Conservation (phyloP, 2,329 filamentous ascomycete genomes). For the Fusarium pilosicola region DNA sequence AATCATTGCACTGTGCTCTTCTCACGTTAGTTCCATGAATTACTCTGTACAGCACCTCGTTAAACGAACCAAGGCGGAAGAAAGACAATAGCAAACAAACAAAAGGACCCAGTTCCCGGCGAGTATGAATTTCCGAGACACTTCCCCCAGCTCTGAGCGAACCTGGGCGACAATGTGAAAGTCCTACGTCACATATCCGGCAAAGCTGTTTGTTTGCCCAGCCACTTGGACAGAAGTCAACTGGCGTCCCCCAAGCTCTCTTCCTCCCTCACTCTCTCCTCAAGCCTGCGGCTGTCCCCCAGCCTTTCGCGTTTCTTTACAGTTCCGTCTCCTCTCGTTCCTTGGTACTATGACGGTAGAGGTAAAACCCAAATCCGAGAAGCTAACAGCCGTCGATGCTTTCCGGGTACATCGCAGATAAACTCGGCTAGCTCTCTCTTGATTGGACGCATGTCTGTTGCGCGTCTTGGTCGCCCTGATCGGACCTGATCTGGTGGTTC, state of each 20-base stretch:
- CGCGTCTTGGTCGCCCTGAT: constrained; percentile 32
- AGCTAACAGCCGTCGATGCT: constrained; percentile 17
- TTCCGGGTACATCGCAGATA: constrained; percentile 12
- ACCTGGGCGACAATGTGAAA: neutral
- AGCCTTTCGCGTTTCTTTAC: constrained; percentile 1
- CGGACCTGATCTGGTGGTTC: constrained; percentile 26
- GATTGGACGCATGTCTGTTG: constrained; percentile 28
- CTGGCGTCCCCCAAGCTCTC: neutral
- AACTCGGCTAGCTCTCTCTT: constrained; percentile 1
- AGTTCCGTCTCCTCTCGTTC: neutral
- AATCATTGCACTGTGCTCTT: neutral
- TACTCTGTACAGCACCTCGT: neutral
- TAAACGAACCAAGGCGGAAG: neutral
- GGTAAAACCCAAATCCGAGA: constrained; percentile 22
- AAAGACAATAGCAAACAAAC: constrained; percentile 1
- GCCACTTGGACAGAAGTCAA: constrained; percentile 15
- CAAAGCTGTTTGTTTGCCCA: constrained; percentile 27
- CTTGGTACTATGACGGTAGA: constrained; percentile 23
- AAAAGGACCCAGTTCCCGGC: constrained; percentile 5
- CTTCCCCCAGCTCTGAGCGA: neutral
- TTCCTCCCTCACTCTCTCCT: neutral
- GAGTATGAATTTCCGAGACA: constrained; percentile 17
- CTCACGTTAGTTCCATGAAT: neutral
- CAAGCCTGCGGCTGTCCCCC: neutral
- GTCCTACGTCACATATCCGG: constrained; percentile 32